These are phyloP conservation scores for Fusarium udum DNA, from an alignment of 2,329 filamentous ascomycete species.

Conservation along the genomic window DNA sequence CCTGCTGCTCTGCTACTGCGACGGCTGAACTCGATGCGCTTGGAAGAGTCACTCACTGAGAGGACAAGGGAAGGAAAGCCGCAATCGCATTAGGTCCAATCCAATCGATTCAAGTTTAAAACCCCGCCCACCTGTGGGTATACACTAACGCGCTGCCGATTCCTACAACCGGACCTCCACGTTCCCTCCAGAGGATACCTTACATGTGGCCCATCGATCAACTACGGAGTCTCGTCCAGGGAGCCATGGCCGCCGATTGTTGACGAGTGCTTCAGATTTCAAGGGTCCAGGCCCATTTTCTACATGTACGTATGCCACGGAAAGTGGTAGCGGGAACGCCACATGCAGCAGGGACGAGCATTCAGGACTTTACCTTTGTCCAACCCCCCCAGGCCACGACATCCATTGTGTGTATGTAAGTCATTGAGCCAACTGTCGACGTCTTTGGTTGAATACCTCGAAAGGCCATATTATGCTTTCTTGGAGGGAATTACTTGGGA, in stretches of 20 bases:
- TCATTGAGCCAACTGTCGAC: neutral
- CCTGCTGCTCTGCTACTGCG: neutral
- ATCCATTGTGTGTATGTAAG: constrained; percentile 3
- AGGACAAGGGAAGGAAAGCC: neutral
- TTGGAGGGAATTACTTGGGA: neutral
- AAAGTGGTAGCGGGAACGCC: neutral
- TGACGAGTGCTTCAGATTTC: constrained; percentile 25
- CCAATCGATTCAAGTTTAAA: neutral
- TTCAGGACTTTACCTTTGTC: neutral
- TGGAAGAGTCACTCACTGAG: constrained; percentile 17
- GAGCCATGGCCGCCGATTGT: constrained; percentile 19
- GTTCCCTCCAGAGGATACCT: neutral
- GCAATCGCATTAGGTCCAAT: constrained; percentile 3
- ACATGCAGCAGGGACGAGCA: neutral
- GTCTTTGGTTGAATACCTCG: neutral
- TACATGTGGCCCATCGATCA: neutral
- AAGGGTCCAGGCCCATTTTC: constrained; percentile 30
- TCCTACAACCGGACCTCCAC: constrained; percentile 12
- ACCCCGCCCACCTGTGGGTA: neutral
- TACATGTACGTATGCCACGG: neutral
- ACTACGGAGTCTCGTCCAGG: neutral
- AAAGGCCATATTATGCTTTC: neutral
- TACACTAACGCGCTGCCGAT: constrained; percentile 9
- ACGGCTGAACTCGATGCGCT: constrained; percentile 21
- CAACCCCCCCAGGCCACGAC: neutral